A percentile compares a stretch with the other conserved stretches of the same genome.
Conservation (phyloP, 257 asterid species). For the Ilex asprella region DNA sequence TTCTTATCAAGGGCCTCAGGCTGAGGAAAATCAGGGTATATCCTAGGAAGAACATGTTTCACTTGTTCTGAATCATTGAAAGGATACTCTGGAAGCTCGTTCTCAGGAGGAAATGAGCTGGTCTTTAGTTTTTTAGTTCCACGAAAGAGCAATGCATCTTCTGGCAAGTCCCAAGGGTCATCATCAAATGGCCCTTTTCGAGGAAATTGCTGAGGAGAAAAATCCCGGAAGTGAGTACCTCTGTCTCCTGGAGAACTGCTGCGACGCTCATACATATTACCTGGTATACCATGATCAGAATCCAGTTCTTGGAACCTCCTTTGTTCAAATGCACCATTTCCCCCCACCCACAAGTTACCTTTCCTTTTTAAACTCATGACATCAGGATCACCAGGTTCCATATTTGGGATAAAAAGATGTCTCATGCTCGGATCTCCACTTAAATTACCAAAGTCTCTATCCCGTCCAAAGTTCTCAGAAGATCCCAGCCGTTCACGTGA, state of each 20-base stretch:
- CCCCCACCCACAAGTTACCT: conserved; percentile 38
- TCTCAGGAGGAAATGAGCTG: conserved; percentile 31
- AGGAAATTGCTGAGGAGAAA: conserved; percentile 44
- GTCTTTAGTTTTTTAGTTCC: conserved; percentile 62
- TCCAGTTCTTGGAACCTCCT: conserved; percentile 39
- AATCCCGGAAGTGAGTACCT: conserved; percentile 37
- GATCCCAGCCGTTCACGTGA: conserved; percentile 36
- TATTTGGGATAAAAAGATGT: conserved; percentile 49
- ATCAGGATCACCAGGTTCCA: conserved; percentile 39
- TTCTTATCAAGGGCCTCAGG: too few species aligned
- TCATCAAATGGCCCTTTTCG: conserved; percentile 45
- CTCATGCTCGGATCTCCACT: conserved; percentile 44
- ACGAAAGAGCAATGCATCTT: conserved; percentile 52
- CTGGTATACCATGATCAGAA: conserved; percentile 33
- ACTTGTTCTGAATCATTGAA: conserved; percentile 51
- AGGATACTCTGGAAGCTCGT: conserved; percentile 80
- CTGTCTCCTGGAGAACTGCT: conserved; percentile 48
- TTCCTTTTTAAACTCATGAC: conserved; percentile 31
- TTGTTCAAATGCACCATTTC: conserved; percentile 34
- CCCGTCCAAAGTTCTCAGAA: conserved; percentile 38
- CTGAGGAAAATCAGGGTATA: conserved; percentile 33
- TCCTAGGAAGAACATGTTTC: conserved; percentile 33
- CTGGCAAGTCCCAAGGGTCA: conserved; percentile 92
- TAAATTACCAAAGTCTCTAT: conserved; percentile 37
- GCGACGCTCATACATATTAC: conserved; percentile 37